Conservation (phyloP, 257 asterid genomes). For the Paraleonurus japonicus region DNA sequence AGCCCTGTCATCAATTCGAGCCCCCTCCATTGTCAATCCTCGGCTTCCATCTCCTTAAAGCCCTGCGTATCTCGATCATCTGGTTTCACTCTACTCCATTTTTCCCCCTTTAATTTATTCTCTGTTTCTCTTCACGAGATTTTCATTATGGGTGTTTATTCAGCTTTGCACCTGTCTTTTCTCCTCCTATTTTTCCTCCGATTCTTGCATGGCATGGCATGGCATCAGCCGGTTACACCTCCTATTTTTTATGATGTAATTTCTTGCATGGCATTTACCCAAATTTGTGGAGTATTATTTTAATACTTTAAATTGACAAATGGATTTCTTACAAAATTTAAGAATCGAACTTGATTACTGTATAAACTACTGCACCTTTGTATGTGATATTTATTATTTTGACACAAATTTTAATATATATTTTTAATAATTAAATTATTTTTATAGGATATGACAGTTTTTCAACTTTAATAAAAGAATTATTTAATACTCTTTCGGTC, state of each 20-base stretch:
- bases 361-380: too few relatives aligned
- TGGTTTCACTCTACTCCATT: slow-evolving; percentile 1
- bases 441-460: too few relatives aligned
- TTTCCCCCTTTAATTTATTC: neutral
- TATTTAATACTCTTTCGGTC: too few relatives aligned
- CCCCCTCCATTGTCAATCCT: slow-evolving; percentile 31
- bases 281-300: too few relatives aligned
- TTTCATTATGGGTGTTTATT: neutral
- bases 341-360: too few relatives aligned
- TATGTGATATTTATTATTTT: too few relatives aligned
- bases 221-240: neutral
- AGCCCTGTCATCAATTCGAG: slow-evolving; percentile 24
- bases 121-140: neutral
- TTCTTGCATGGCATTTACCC: neutral
- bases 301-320: too few relatives aligned
- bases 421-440: too few relatives aligned
- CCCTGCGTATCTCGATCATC: neutral
- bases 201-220: slow-evolving; percentile 12
- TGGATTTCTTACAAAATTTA: too few relatives aligned
- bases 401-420: too few relatives aligned
- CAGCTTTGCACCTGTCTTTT: neutral
- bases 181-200: slow-evolving; percentile 16
- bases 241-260: neutral
- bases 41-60: neutral
- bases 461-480: too few relatives aligned